These are phyloP conservation scores for Vaccinium macrocarpon DNA, from an alignment of 148 eudicot species.

Conservation along the genomic window DNA sequence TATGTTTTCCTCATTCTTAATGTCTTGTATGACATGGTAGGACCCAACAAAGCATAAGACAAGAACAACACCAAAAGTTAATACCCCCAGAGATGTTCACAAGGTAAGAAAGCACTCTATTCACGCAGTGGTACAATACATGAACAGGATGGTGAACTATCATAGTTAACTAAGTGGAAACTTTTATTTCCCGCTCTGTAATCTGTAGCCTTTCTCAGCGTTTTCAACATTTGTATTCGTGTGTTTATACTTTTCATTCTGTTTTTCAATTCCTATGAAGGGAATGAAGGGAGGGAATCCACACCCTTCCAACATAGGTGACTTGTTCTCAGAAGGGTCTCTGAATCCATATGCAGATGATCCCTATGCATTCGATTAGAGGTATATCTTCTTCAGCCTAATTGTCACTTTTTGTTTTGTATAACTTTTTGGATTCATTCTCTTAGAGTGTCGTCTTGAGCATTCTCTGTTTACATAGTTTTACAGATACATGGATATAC, in stretches of 20 bases:
- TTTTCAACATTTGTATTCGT: not conserved
- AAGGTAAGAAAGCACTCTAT: constrained; percentile 44
- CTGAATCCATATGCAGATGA: constrained; percentile 96
- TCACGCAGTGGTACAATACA: not conserved
- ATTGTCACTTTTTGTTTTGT: not conserved
- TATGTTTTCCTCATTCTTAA: not conserved
- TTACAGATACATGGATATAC: not conserved
- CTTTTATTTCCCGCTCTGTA: not conserved
- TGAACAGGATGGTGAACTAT: not conserved
- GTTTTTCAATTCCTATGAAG: constrained; percentile 37
- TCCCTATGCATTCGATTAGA: constrained; percentile 93
- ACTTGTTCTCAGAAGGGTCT: constrained; percentile 92
- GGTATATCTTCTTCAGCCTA: constrained; percentile 30
- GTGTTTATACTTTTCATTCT: not conserved
- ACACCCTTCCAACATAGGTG: constrained; percentile 80
- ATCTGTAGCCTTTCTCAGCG: not conserved
- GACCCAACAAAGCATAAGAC: constrained; percentile 73
- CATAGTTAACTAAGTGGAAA: not conserved
- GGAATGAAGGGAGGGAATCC: constrained; percentile 39
- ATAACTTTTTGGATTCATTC: not conserved
- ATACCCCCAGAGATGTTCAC: constrained; percentile 49
- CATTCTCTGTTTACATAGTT: not conserved
- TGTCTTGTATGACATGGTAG: constrained; percentile 29
- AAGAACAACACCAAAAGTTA: constrained; percentile 65
- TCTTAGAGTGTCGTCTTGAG: not conserved